These are phyloP conservation scores for Trichoderma asperelloides DNA, from an alignment of 495 filamentous ascomycete species.

Conservation along the genomic window DNA sequence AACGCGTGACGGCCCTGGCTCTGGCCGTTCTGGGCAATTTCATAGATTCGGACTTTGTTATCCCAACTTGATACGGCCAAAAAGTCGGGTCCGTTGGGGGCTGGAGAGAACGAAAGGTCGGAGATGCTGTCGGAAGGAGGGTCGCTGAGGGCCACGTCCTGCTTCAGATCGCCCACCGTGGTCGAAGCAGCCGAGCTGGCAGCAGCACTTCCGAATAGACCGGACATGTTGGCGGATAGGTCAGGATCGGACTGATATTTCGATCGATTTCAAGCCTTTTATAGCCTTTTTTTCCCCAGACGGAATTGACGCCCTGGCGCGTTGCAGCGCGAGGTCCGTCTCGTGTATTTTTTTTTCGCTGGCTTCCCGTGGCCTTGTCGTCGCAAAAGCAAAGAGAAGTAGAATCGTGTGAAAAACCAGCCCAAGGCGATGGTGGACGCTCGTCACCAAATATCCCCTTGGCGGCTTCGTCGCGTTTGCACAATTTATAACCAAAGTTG, in stretches of 20 bases:
- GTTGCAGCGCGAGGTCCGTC: background rate
- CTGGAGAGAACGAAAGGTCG: slow-evolving; percentile 67
- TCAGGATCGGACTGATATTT: background rate
- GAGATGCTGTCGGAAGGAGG: slow-evolving; percentile 82
- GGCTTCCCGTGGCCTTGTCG: background rate
- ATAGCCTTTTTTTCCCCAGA: background rate
- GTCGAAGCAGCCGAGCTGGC: slow-evolving; percentile 39
- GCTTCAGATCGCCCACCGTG: slow-evolving; percentile 81
- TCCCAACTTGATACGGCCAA: slow-evolving; percentile 86
- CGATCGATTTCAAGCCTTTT: background rate
- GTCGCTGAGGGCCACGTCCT: slow-evolving; percentile 68
- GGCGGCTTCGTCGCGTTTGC: background rate
- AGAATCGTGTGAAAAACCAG: background rate
- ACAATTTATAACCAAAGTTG: background rate
- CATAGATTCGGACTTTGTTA: slow-evolving; percentile 84
- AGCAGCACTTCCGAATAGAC: slow-evolving; percentile 52
- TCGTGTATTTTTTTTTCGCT: background rate
- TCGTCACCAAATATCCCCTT: background rate
- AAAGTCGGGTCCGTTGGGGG: slow-evolving; percentile 45
- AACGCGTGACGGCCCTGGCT: slow-evolving; percentile 64
- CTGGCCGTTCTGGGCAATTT: slow-evolving; percentile 60
- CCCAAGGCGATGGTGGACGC: background rate
- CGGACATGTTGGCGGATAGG: slow-evolving; percentile 40
- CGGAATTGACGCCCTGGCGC: background rate
- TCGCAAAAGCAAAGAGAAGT: background rate